Base-by-base conservation (phyloP, 1,284 basidiomycete genomes). In the Leccinum glutinopallens region DNA sequence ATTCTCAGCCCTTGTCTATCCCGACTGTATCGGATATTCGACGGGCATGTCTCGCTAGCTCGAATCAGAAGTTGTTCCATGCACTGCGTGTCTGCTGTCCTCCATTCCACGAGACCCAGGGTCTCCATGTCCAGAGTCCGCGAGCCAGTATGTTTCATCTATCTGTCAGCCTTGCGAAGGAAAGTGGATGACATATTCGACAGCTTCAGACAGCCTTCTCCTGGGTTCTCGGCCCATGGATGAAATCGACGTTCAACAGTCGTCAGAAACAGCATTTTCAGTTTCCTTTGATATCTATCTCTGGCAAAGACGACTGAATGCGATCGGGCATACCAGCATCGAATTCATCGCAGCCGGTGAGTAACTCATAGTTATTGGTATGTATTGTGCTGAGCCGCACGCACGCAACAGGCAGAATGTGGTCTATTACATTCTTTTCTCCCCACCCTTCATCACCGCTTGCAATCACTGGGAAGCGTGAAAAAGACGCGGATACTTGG, bases 271-370 rank as follows among this genome's bases (percentile, higher is more conserved):
- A 2, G 79, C 81, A 4, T 90, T 91, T 69, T 79, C 0, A n/a
- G 84, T 80, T 4, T 71, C 78, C 19, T 80, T 90, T 61, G 80
- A 80, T 17, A 79, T 91, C 25, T 75, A 80, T 9, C 77, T 84
- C 59, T 91, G 90, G 75, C 87, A 89, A 73, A 85, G 83, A 69
- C 81, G 90, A 10, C 87, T 92, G 87, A 79, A 83, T 55, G 83
- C 88, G 19, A 81, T 84, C 6, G 82, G 83, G 25, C 69, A 77
- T 33, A 80, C 89, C 25, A 69, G 69, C 2, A 70, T 89, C 3
- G 87, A 29, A 29, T 29, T 29, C 29, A 29, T 29, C 29, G 29
- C 29, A 29, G 29, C 29, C 29, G 29, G 29, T 29, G 29, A 29
- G 29, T 29, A 29, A 29, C 29, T 29, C 5, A 29, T 29, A 29